Conservation (phyloP, 2,329 filamentous ascomycete genomes). For the Akanthomyces uredinophilus region DNA sequence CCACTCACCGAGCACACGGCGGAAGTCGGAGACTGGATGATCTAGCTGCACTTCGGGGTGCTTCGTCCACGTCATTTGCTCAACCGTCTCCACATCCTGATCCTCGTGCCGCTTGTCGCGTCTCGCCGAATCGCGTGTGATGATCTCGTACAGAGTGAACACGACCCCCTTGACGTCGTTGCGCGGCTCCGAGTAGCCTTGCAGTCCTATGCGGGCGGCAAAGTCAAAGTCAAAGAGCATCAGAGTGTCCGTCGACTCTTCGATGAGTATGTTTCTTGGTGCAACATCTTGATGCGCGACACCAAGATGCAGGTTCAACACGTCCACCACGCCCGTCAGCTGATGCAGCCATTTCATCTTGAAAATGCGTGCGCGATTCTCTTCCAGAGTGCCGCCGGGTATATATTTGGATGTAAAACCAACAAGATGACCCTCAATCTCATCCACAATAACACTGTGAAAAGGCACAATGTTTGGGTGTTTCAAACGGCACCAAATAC, state of each 20-base stretch:
- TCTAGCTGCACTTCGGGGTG: slow-evolving; percentile 30
- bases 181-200: slow-evolving; percentile 16
- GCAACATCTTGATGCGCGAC: slow-evolving; percentile 36
- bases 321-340: slow-evolving; percentile 31
- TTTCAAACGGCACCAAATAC: slow-evolving; percentile 29
- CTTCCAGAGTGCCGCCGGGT: slow-evolving; percentile 29
- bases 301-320: slow-evolving; percentile 32
- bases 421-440: slow-evolving; percentile 27
- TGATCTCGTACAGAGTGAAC: slow-evolving; percentile 33
- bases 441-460: slow-evolving; percentile 30
- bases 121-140: slow-evolving; percentile 26
- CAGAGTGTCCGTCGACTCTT: slow-evolving; percentile 28
- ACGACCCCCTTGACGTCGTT: slow-evolving; percentile 30
- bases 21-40: slow-evolving; percentile 25
- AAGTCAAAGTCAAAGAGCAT: slow-evolving; percentile 34
- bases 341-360: slow-evolving; percentile 33
- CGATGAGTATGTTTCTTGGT: slow-evolving; percentile 32
- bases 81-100: slow-evolving; percentile 20
- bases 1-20: slow-evolving; percentile 25
- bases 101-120: slow-evolving; percentile 22
- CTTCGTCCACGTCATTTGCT: slow-evolving; percentile 26
- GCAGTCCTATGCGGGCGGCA: slow-evolving; percentile 19
- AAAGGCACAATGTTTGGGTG: slow-evolving; percentile 34
- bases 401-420: slow-evolving; percentile 34
- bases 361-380: slow-evolving; percentile 27